Evolutionary conservation across 2,329 filamentous ascomycete genomes (phyloP).

Genomic region (Paracorniculantispora psalliotae): DNA sequence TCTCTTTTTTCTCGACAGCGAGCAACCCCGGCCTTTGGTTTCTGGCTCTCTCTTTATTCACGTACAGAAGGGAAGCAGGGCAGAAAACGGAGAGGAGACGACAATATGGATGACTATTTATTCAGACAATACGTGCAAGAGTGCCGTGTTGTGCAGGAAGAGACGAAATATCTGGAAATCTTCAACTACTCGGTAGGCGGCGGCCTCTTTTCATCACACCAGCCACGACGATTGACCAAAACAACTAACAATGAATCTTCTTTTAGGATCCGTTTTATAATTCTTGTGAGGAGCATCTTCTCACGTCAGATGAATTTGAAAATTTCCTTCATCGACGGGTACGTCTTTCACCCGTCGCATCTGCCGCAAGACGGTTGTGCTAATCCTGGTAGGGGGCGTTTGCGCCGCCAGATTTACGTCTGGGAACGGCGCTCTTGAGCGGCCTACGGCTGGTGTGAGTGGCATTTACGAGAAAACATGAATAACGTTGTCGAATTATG

Average conservation of each 20-base stretch:
- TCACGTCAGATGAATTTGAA: slow-evolving; percentile 51
- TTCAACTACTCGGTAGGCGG: slow-evolving; percentile 53
- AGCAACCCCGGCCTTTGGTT: background rate
- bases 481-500: too few relatives aligned
- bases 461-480: too few relatives aligned
- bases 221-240: too few relatives aligned
- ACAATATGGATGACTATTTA: slow-evolving; percentile 53
- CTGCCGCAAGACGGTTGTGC: too few relatives aligned
- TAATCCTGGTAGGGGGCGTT: slow-evolving; percentile 45
- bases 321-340: slow-evolving; percentile 51
- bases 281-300: slow-evolving; percentile 45
- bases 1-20: background rate
- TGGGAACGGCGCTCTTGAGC: slow-evolving; percentile 41
- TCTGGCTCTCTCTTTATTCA: background rate
- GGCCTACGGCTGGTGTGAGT: slow-evolving; percentile 53
- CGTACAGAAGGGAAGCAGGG: too few relatives aligned
- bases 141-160: slow-evolving; percentile 46
- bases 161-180: slow-evolving; percentile 52
- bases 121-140: slow-evolving; percentile 44
- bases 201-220: background rate
- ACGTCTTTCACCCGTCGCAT: slow-evolving; percentile 28
- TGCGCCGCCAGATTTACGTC: slow-evolving; percentile 36
- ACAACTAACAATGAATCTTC: background rate
- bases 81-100: too few relatives aligned
- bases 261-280: slow-evolving; percentile 43